A percentile compares a stretch with the other conserved stretches of the same genome.
Conservation (phyloP, 305 asterid genomes). For the Solanum hybrid region DNA sequence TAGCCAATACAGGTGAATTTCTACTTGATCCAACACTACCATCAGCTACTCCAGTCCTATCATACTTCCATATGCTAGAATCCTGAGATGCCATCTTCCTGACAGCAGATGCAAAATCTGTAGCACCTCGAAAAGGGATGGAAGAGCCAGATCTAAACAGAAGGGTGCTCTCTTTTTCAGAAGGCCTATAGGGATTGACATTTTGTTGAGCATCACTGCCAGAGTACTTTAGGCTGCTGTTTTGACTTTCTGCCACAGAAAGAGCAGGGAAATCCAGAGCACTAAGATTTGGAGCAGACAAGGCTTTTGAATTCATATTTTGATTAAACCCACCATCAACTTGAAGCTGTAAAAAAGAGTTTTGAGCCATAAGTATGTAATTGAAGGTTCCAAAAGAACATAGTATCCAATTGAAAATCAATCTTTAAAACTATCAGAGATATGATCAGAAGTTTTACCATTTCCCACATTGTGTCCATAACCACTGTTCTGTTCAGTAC, state of each 20-base stretch:
- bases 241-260: slow-evolving; percentile 38
- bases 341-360: slow-evolving; percentile 50
- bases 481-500: background rate
- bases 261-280: slow-evolving; percentile 64
- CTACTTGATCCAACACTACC: slow-evolving; percentile 74
- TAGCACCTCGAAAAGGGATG: slow-evolving; percentile 46
- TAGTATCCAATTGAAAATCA: background rate
- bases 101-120: slow-evolving; percentile 77
- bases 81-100: slow-evolving; percentile 67
- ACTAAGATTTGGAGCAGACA: slow-evolving; percentile 47
- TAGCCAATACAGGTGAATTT: slow-evolving; percentile 10
- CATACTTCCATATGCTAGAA: slow-evolving; percentile 69
- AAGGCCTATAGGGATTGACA: slow-evolving; percentile 29
- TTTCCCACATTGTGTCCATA: background rate
- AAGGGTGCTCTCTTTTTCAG: slow-evolving; percentile 35
- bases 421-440: background rate
- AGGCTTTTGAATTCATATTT: slow-evolving; percentile 45
- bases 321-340: slow-evolving; percentile 58
- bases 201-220: slow-evolving; percentile 41
- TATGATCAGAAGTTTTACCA: background rate
- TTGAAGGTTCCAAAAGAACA: background rate
- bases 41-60: slow-evolving; percentile 43
- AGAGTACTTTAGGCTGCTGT: slow-evolving; percentile 32
- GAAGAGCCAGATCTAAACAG: slow-evolving; percentile 50
- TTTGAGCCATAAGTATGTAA: background rate